phyloP scores from a whole-genome alignment of 176 grass and related monocot genomes.

The Pontederia crassipes region DNA sequence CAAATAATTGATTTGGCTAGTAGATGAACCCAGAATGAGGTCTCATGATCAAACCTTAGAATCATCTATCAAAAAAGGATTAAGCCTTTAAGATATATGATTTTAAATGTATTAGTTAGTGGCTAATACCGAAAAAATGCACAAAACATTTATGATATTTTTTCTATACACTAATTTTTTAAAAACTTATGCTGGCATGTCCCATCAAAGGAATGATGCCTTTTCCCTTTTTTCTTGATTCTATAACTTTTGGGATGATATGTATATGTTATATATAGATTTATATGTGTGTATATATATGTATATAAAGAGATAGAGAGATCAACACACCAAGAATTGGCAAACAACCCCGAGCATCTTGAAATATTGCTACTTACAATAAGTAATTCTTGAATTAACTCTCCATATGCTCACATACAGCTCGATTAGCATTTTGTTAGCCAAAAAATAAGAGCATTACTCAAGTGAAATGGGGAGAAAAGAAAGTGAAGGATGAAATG shows the following conservation, averaged over 20 bases:
- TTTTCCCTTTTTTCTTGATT: conserved; percentile 46
- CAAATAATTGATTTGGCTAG: too few relatives aligned
- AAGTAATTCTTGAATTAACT: conserved; percentile 59
- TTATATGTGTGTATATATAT: neutral
- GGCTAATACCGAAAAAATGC: neutral
- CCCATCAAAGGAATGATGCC: conserved; percentile 66
- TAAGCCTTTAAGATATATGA: too few relatives aligned
- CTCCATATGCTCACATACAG: conserved; percentile 58
- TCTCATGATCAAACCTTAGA: too few relatives aligned
- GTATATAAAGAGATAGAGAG: conserved; percentile 7
- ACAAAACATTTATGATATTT: conserved; percentile 1
- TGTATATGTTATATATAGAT: neutral
- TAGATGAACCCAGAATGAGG: too few relatives aligned
- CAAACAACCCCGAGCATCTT: conserved; percentile 54
- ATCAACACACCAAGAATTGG: conserved; percentile 29
- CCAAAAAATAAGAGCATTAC: conserved; percentile 3
- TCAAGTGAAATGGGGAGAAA: conserved; percentile 5
- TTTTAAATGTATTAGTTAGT: neutral
- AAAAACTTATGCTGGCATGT: conserved; percentile 57
- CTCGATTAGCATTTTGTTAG: conserved; percentile 29
- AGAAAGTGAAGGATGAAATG: neutral
- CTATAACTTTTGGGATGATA: conserved; percentile 21
- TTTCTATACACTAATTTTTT: neutral
- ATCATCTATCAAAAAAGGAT: too few relatives aligned
- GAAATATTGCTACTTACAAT: conserved; percentile 71